Percentiles rank a stretch among this genome's conserved stretches.
Conservation (phyloP, 1,139 yeast species). For the Diutina mesorugosa region DNA sequence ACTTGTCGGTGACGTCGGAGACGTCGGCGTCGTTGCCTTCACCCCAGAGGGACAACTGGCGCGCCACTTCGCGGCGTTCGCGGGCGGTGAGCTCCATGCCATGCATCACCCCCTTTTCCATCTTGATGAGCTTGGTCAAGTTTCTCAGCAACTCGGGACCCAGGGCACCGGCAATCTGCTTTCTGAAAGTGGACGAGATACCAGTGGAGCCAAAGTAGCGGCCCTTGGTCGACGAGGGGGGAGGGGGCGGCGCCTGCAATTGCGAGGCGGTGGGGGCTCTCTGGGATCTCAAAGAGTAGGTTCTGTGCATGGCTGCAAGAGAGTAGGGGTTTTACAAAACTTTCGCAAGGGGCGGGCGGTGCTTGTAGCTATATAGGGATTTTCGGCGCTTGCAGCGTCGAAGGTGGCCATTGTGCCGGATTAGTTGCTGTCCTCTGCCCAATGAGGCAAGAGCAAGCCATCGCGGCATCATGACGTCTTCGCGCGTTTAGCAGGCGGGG, state of each 20-base stretch:
- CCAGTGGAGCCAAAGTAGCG: constrained; percentile 67
- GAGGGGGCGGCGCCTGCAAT: constrained; percentile 71
- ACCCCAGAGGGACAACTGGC: constrained; percentile 78
- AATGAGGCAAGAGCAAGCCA: neutral
- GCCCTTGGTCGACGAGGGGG: constrained; percentile 56
- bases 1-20: constrained; percentile 73
- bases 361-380: neutral
- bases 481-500: neutral
- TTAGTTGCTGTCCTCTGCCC: neutral
- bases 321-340: neutral
- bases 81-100: constrained; percentile 66
- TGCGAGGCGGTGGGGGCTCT: constrained; percentile 80
- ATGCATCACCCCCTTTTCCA: constrained; percentile 74
- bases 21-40: constrained; percentile 77
- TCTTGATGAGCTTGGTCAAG: constrained; percentile 64
- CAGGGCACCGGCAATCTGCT: constrained; percentile 57
- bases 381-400: neutral
- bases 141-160: constrained; percentile 75
- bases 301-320: constrained; percentile 51
- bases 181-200: constrained; percentile 53
- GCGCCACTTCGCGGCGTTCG: constrained; percentile 75
- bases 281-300: constrained; percentile 65
- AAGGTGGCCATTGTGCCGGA: neutral
- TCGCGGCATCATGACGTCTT: neutral
- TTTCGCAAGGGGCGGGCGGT: neutral